Base-by-base conservation (phyloP, 169 alveolate genomes). In the Eimeria tenella region DNA sequence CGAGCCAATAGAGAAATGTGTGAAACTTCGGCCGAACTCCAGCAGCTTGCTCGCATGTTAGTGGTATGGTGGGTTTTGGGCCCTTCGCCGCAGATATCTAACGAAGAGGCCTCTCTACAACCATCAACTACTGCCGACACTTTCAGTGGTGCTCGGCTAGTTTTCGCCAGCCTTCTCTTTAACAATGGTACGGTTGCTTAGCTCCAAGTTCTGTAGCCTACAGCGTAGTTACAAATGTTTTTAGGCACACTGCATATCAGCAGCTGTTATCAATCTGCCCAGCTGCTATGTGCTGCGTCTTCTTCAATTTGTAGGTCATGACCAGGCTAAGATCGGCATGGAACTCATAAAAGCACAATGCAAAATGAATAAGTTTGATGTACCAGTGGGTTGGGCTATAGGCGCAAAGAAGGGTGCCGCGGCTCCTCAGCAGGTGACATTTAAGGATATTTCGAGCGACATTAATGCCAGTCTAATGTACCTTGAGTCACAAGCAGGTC, bases 31-130 rank as follows among this genome's bases (percentile, higher is more conserved):
- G 92, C 65, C 42, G 92, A 63, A n/a, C 82, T 63, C 31, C 92
- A 84, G 77, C 92, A 84, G 65, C 79, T 84, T 21, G 60, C 42
- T 60, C 92, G 92, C 31, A 17, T 84, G 92, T 62, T 84, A 4
- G 65, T 84, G 55, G 65, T n/a, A 23, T 84, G 92, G 92, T 84
- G 92, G 92, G 79, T 62, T 1, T 42, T 62, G 17, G 92, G 92
- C 15, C 81, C 53, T 60, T 25, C 92, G 19, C 31, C 79, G 49
- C 68, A 17, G 19, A 31, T 31, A 31, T 58, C 75, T 4, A 82
- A 63, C 62, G 82, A 84, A 63, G 31, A 17, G n/a, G n/a, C n/a
- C 23, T 49, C 60, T 1, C 31, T 31, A 19, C 50, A 63, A 4
- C 65, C 4, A 17, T 5, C 19, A 23, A 42, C 68, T 49, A 75